phyloP scores from a whole-genome alignment of 176 grass and related monocot genomes.

The Chloris gayana region DNA sequence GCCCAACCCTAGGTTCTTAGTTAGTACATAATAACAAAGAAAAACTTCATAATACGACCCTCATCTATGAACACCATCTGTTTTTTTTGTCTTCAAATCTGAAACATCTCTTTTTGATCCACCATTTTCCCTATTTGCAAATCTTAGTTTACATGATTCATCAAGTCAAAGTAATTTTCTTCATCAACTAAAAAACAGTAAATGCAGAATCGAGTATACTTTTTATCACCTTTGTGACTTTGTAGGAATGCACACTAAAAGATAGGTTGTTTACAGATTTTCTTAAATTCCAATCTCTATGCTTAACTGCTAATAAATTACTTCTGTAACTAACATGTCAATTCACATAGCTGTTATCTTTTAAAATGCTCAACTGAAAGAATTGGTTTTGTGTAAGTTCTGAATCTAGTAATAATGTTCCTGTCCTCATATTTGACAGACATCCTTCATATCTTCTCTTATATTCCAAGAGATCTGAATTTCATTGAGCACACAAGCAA shows the following conservation, averaged over 20 bases:
- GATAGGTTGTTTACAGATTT: neutral
- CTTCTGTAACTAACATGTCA: neutral
- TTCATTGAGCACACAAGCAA: constrained; percentile 96
- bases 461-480: constrained; percentile 84
- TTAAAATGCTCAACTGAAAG: neutral
- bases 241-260: neutral
- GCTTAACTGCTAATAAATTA: neutral
- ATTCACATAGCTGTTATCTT: neutral
- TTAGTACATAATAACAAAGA: neutral
- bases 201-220: neutral
- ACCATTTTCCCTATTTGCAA: neutral
- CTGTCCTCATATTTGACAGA: constrained; percentile 59
- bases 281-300: neutral
- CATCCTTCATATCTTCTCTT: constrained; percentile 96
- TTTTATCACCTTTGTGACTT: neutral
- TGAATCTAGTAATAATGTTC: constrained; percentile 8
- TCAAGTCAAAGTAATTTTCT: neutral
- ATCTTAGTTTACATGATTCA: neutral
- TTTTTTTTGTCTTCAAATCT: neutral
- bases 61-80: neutral
- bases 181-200: constrained; percentile 9
- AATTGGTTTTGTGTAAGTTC: neutral
- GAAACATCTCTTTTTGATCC: neutral
- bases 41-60: neutral
- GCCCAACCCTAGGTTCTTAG: neutral